Conservation (phyloP, 1,284 basidiomycete species). For the Lentinula novae-zelandiae region DNA sequence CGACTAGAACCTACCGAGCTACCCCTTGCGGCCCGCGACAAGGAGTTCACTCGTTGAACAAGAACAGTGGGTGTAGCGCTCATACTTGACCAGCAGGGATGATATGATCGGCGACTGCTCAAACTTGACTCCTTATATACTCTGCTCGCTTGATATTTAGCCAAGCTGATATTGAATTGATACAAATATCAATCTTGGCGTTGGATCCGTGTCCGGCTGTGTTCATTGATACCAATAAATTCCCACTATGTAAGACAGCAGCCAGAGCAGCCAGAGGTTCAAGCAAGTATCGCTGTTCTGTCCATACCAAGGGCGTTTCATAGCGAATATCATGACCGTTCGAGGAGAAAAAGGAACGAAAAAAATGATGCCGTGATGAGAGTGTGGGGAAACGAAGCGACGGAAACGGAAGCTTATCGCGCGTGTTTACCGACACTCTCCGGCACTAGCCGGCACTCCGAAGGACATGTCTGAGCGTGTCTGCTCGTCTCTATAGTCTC, state of each 20-base stretch:
- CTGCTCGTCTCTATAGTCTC: too few species aligned
- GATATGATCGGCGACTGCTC: not conserved
- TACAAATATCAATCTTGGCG: not conserved
- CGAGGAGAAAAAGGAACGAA: too few species aligned
- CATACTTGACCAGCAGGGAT: constrained; percentile 25
- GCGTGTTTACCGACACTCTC: too few species aligned
- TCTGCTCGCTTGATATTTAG: not conserved
- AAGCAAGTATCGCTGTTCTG: too few species aligned
- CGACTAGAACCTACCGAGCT: constrained; percentile 10
- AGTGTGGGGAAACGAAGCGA: too few species aligned
- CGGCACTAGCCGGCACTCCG: too few species aligned
- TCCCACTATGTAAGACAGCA: not conserved
- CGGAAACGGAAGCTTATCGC: too few species aligned
- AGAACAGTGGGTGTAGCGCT: constrained; percentile 17
- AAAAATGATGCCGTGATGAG: too few species aligned
- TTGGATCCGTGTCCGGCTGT: not conserved
- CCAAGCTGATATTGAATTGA: not conserved
- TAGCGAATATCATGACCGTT: too few species aligned
- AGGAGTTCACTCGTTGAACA: constrained; percentile 14
- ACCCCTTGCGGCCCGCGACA: constrained; percentile 19
- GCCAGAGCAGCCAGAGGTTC: too few species aligned
- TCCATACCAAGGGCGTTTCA: too few species aligned
- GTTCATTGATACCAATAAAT: not conserved
- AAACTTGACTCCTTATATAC: not conserved
- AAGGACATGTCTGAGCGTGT: too few species aligned